Percentiles rank a stretch among this genome's conserved stretches.
These are phyloP conservation scores for Kwoniella dendrophila DNA, from an alignment of 768 basidiomycete genomes.

Conservation along the genomic window DNA sequence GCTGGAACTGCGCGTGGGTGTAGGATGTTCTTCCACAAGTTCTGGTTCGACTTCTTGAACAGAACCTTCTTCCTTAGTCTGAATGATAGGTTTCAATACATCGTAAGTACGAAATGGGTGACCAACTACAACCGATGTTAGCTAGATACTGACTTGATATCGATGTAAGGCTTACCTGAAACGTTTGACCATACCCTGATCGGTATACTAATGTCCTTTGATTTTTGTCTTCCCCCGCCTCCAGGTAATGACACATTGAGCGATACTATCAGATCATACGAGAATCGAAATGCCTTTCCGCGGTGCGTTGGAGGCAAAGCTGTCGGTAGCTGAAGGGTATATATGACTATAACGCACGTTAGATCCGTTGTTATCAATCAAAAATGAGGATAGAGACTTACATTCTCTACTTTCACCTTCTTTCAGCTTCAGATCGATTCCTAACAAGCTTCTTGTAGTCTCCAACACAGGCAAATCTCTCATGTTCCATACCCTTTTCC, in stretches of 20 bases:
- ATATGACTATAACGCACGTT: constrained; percentile 68
- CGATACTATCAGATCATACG: constrained; percentile 87
- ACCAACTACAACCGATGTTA: constrained; percentile 56
- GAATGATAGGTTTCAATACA: constrained; percentile 73
- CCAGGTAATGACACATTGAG: constrained; percentile 60
- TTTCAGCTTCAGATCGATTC: constrained; percentile 75
- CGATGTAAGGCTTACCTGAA: constrained; percentile 62
- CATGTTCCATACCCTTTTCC: constrained; percentile 56
- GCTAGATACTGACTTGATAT: background rate
- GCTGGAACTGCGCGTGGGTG: background rate
- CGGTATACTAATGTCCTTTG: constrained; percentile 73
- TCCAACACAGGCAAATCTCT: constrained; percentile 76
- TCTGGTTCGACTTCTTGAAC: constrained; percentile 32
- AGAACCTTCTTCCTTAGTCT: constrained; percentile 55
- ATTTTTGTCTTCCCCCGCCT: constrained; percentile 59
- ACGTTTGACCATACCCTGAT: constrained; percentile 89
- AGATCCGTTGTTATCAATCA: constrained; percentile 10
- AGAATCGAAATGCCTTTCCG: constrained; percentile 79
- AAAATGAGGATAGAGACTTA: constrained; percentile 58
- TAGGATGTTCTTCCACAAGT: constrained; percentile 4
- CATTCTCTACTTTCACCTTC: constrained; percentile 86
- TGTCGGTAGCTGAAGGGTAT: constrained; percentile 72
- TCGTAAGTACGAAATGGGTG: constrained; percentile 71
- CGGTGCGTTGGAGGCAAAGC: constrained; percentile 87
- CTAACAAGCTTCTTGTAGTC: constrained; percentile 81